Conservation (phyloP, 225 moss, liverwort and hornwort genomes). For the Asterella californica region DNA sequence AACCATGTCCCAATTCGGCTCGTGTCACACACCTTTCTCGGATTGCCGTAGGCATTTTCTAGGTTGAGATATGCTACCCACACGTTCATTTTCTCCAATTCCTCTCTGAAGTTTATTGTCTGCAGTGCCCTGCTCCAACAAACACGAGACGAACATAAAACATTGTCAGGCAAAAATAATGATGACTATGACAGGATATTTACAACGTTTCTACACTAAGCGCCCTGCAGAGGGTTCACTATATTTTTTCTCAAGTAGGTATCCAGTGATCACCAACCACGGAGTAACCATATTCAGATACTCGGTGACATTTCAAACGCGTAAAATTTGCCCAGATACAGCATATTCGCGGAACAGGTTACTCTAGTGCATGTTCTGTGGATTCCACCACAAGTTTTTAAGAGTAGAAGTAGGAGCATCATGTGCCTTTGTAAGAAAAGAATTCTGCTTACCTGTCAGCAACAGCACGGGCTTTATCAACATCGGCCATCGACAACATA, state of each 20-base stretch:
- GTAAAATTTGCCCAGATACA: too few relatives aligned
- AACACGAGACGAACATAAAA: neutral
- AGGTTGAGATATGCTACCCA: constrained; percentile 98
- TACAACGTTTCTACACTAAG: neutral
- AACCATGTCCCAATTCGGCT: neutral
- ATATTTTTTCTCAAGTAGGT: neutral
- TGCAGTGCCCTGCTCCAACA: constrained; percentile 62
- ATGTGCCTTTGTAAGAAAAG: neutral
- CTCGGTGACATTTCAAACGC: too few relatives aligned
- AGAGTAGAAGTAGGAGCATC: too few relatives aligned
- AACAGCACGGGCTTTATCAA: constrained; percentile 81
- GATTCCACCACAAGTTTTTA: too few relatives aligned
- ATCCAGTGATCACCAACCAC: neutral
- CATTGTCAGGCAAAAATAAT: neutral
- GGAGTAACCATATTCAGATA: too few relatives aligned
- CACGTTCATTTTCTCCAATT: constrained; percentile 86
- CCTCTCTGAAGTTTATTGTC: constrained; percentile 87
- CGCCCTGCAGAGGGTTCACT: neutral
- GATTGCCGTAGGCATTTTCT: constrained; percentile 84
- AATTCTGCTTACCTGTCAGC: constrained; percentile 65
- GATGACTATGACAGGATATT: neutral
- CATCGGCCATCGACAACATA: constrained; percentile 74
- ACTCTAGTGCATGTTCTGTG: too few relatives aligned
- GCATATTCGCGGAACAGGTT: too few relatives aligned
- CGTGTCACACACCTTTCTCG: constrained; percentile 56